Evolutionary conservation across 1,284 basidiomycete genomes (phyloP).

Genomic region (Trametes polyzona): DNA sequence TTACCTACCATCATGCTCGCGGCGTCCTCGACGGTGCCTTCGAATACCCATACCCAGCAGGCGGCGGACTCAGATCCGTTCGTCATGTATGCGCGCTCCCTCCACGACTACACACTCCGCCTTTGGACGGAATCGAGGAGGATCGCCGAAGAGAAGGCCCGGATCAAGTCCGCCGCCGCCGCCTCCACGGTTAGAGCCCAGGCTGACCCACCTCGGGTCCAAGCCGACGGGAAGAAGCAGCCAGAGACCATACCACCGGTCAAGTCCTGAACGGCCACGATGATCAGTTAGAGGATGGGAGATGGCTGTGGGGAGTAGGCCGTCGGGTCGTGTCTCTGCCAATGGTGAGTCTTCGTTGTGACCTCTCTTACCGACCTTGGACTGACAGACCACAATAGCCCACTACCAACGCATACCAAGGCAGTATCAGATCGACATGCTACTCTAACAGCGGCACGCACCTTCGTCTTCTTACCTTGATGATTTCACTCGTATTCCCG

Average conservation of each 20-base stretch:
- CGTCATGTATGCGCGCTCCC: conserved; percentile 59
- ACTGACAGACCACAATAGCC: too few species aligned
- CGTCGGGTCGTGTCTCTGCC: neutral
- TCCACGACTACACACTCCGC: conserved; percentile 68
- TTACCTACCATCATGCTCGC: conserved; percentile 26
- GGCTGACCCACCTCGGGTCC: conserved; percentile 14
- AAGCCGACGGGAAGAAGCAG: conserved; percentile 15
- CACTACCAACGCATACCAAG: too few species aligned
- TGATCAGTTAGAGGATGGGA: neutral
- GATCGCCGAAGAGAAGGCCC: conserved; percentile 56
- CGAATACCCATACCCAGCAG: conserved; percentile 4
- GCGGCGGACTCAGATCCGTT: conserved; percentile 37
- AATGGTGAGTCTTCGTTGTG: neutral
- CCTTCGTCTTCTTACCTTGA: neutral
- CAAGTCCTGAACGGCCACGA: conserved; percentile 10
- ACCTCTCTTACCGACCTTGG: too few species aligned
- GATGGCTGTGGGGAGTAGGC: neutral
- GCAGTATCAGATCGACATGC: neutral
- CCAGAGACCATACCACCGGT: conserved; percentile 3
- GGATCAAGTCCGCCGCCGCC: conserved; percentile 29
- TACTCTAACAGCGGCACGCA: neutral
- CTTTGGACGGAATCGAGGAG: conserved; percentile 71
- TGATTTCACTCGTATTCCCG: conserved; percentile 5
- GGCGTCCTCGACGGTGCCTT: conserved; percentile 2
- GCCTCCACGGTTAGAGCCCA: conserved; percentile 17